phyloP scores from a whole-genome alignment of 2,329 filamentous ascomycete species.

The Acrocalymma vagum region DNA sequence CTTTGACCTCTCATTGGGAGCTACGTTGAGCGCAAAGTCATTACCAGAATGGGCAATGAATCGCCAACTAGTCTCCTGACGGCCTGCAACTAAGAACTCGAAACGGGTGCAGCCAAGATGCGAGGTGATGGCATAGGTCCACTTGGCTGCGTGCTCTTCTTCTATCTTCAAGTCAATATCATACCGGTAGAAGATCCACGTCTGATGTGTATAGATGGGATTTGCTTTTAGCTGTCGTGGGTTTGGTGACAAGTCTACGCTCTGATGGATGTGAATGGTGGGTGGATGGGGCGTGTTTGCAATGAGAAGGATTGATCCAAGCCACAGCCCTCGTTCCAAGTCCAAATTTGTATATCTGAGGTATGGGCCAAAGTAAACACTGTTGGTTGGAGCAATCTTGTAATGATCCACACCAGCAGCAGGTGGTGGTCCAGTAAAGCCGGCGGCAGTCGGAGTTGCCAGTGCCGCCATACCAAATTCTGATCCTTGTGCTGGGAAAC shows the following conservation, averaged over 20 bases:
- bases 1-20: slow-evolving; percentile 82
- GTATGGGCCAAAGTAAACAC: slow-evolving; percentile 97
- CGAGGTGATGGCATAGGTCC: slow-evolving; percentile 98
- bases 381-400: slow-evolving; percentile 91
- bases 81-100: slow-evolving; percentile 93
- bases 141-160: slow-evolving; percentile 78
- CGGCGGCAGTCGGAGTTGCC: slow-evolving; percentile 77
- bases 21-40: slow-evolving; percentile 90
- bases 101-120: slow-evolving; percentile 97
- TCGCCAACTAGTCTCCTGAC: slow-evolving; percentile 90
- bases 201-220: slow-evolving; percentile 86
- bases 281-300: slow-evolving; percentile 92
- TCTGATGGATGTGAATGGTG: slow-evolving; percentile 94
- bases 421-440: slow-evolving; percentile 88
- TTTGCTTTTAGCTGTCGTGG: slow-evolving; percentile 84
- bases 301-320: slow-evolving; percentile 91
- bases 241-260: slow-evolving; percentile 89
- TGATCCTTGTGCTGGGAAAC: slow-evolving; percentile 82
- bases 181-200: slow-evolving; percentile 97
- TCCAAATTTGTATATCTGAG: slow-evolving; percentile 98
- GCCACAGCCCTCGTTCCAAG: slow-evolving; percentile 86
- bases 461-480: slow-evolving; percentile 82
- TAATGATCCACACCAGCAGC: slow-evolving; percentile 92
- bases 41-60: slow-evolving; percentile 97
- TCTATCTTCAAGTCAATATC: slow-evolving; percentile 91